These are phyloP conservation scores for Nannochloropsis granulata DNA, from an alignment of 108 stramenopile genomes.

Conservation along the genomic window DNA sequence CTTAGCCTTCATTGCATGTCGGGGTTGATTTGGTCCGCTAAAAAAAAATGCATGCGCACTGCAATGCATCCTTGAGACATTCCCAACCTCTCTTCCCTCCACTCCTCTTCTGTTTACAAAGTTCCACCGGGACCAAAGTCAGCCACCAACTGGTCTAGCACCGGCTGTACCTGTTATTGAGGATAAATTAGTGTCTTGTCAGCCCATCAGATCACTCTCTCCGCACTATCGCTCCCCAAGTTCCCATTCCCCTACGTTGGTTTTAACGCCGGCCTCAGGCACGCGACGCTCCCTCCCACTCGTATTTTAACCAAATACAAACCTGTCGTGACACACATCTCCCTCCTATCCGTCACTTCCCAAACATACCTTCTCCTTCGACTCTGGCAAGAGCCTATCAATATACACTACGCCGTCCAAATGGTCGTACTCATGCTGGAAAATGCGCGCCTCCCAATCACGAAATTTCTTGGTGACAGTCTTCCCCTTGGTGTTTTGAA, in stretches of 20 bases:
- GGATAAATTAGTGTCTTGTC: neutral
- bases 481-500: constrained; percentile 56
- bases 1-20: too few relatives aligned
- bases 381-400: constrained; percentile 9
- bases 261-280: too few relatives aligned
- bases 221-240: too few relatives aligned
- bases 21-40: neutral
- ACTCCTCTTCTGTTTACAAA: neutral
- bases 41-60: neutral
- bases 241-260: too few relatives aligned
- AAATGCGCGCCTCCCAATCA: constrained; percentile 69
- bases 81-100: neutral
- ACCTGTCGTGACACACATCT: too few relatives aligned
- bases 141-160: constrained; percentile 18
- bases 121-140: constrained; percentile 17
- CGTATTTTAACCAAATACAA: too few relatives aligned
- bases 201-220: neutral
- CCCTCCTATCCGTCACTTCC: too few relatives aligned
- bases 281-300: too few relatives aligned
- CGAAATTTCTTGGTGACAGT: constrained; percentile 66
- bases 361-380: constrained; percentile 16
- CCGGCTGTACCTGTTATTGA: constrained; percentile 4
- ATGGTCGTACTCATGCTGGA: constrained; percentile 97
- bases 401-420: constrained; percentile 50
- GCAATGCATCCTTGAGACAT: neutral